phyloP scores from a whole-genome alignment of 1,284 basidiomycete species.

The Apiotrichum akiyoshidainum region DNA sequence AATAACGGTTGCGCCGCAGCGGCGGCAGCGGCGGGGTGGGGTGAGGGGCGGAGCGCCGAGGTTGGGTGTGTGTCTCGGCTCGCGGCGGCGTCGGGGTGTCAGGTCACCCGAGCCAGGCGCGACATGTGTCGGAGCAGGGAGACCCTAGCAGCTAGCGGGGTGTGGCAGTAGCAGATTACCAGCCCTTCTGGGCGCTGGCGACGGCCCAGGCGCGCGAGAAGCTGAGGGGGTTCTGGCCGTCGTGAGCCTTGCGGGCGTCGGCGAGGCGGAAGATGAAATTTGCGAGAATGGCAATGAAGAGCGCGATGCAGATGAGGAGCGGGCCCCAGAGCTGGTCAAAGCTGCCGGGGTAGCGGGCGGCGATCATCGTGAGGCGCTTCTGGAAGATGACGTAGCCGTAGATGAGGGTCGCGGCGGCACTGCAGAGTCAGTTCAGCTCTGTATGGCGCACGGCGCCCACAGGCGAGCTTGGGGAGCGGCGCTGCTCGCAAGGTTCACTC shows the following conservation, averaged over 20 bases:
- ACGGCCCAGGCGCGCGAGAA: constrained; percentile 36
- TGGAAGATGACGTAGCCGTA: constrained; percentile 89
- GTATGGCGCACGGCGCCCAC: neutral
- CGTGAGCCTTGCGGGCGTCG: constrained; percentile 32
- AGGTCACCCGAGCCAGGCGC: too few species aligned
- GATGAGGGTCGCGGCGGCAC: constrained; percentile 51
- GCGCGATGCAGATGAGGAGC: constrained; percentile 68
- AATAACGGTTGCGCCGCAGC: too few species aligned
- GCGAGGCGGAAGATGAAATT: constrained; percentile 74
- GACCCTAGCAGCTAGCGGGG: too few species aligned
- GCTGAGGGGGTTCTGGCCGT: constrained; percentile 37
- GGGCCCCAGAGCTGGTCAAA: constrained; percentile 82
- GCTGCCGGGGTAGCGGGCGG: constrained; percentile 80
- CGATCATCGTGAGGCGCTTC: constrained; percentile 84
- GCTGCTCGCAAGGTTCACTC: constrained; percentile 18
- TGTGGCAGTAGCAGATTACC: constrained; percentile 6
- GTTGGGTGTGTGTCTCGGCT: too few species aligned
- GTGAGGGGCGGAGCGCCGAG: too few species aligned
- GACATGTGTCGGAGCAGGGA: too few species aligned
- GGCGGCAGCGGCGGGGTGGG: too few species aligned
- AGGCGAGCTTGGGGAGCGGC: neutral
- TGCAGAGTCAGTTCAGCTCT: constrained; percentile 14
- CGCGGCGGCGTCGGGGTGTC: too few species aligned
- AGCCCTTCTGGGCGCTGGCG: constrained; percentile 26
- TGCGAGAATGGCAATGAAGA: constrained; percentile 78